Evolutionary conservation across 1,139 yeast genomes (phyloP), one percentile per base, ranked within the genome.

Genomic region (Debaryomycetaceae sp.): DNA sequence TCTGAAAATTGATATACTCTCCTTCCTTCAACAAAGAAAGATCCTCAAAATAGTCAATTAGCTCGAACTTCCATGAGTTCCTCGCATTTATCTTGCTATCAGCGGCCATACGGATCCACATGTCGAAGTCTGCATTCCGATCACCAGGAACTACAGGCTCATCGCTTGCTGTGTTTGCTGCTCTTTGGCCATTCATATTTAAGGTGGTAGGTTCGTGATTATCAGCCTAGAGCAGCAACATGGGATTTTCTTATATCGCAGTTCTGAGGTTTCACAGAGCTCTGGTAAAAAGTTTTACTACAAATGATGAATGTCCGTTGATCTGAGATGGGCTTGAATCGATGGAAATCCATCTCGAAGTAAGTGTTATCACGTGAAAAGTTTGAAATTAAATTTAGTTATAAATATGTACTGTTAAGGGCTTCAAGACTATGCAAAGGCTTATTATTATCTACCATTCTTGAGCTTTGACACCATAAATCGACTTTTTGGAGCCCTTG

Each of bases 81-180:
- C 78, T 75, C 1, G 82, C 68, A 39, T 83, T 84, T 60, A 85
- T 82, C 59, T 85, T 85, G 63, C 89, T 90, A 60, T 87, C 95
- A 1, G 95, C 87, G n/a, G 95, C 89, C 66, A 87, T 74, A 60
- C 83, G 86, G 74, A 89, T 87, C 90, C 95, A 87, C 65, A 87
- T 91, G 59, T 90, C 96, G 62, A 88, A 89, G 56, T 89, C 31
- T 27, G 31, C 11, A 11, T 27, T 27, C 2, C 31, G 31, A 27
- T 27, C 31, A 27, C 11, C 31, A 27, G 31, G 4, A 27, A 27
- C 11, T 7, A 7, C 4, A 27, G 11, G 31, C 31, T 27, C 31
- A 27, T 27, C 4, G 8, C 31, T 11, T 11, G 11, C 31, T 27
- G 11, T 27, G 8, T 11, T 11, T 11, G 31, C 31, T 27, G 11